A percentile compares a stretch with the other conserved stretches of the same genome.
Conservation (phyloP, 805 yeast genomes). For the Danielia reshetovae region DNA sequence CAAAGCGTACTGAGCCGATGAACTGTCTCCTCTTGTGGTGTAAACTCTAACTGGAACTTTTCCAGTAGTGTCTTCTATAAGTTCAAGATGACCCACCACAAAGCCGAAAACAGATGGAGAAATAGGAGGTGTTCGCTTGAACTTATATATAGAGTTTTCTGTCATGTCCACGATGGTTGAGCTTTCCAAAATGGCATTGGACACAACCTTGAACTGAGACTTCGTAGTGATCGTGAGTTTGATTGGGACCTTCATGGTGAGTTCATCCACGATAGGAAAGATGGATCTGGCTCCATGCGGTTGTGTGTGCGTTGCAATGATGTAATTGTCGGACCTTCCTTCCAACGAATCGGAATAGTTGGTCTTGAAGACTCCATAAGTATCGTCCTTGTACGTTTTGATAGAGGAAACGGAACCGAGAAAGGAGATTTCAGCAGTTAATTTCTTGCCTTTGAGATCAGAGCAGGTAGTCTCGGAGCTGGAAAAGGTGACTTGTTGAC, state of each 20-base stretch:
- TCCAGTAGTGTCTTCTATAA: slow-evolving; percentile 17
- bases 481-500: slow-evolving; percentile 31
- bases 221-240: slow-evolving; percentile 46
- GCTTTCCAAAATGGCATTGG: slow-evolving; percentile 40
- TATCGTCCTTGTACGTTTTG: slow-evolving; percentile 50
- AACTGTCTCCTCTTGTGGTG: slow-evolving; percentile 51
- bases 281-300: slow-evolving; percentile 60
- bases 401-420: slow-evolving; percentile 50
- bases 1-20: slow-evolving; percentile 48
- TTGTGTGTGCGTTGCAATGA: slow-evolving; percentile 70
- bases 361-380: slow-evolving; percentile 66
- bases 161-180: slow-evolving; percentile 15
- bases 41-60: slow-evolving; percentile 47
- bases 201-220: slow-evolving; percentile 45
- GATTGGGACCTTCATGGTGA: slow-evolving; percentile 49
- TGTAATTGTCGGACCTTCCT: slow-evolving; percentile 46
- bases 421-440: slow-evolving; percentile 31
- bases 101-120: slow-evolving; percentile 65
- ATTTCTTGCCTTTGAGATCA: slow-evolving; percentile 9
- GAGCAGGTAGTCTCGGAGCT: slow-evolving; percentile 13
- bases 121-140: slow-evolving; percentile 55
- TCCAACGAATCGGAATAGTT: slow-evolving; percentile 51
- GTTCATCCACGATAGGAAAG: slow-evolving; percentile 70
- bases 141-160: slow-evolving; percentile 34
- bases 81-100: slow-evolving; percentile 64